Evolutionary conservation across 2,329 filamentous ascomycete genomes (phyloP).

Genomic region (Botrytis pseudocinerea): DNA sequence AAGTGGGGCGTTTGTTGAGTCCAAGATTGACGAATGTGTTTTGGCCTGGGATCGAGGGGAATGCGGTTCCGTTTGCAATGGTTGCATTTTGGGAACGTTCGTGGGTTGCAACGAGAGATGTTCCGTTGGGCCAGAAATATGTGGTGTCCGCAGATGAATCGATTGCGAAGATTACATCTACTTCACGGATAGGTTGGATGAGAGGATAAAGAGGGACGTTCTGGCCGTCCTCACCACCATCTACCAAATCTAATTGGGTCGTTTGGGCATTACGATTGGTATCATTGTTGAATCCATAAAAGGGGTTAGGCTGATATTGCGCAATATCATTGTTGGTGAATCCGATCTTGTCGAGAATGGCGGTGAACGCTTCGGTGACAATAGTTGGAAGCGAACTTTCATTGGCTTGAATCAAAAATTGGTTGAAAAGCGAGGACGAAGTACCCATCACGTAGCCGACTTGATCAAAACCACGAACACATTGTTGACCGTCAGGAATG

Average conservation of each 20-base stretch:
- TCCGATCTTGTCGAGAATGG: slow-evolving; percentile 58
- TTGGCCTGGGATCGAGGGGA: slow-evolving; percentile 69
- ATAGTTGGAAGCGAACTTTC: slow-evolving; percentile 48
- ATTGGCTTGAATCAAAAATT: slow-evolving; percentile 67
- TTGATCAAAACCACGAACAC: slow-evolving; percentile 80
- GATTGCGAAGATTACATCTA: slow-evolving; percentile 80
- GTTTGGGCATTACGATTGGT: slow-evolving; percentile 58
- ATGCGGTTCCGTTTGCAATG: slow-evolving; percentile 66
- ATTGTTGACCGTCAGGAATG: slow-evolving; percentile 57
- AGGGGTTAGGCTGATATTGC: slow-evolving; percentile 73
- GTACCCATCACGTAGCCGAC: slow-evolving; percentile 84
- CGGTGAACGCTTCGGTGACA: slow-evolving; percentile 52
- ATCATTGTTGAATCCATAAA: slow-evolving; percentile 62
- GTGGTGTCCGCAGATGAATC: slow-evolving; percentile 74
- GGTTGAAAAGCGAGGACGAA: slow-evolving; percentile 81
- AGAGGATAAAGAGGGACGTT: slow-evolving; percentile 79
- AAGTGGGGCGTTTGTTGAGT: slow-evolving; percentile 71
- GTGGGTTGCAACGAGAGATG: slow-evolving; percentile 72
- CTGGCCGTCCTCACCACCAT: slow-evolving; percentile 75
- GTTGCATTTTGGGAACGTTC: slow-evolving; percentile 58
- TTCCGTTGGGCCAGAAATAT: slow-evolving; percentile 74
- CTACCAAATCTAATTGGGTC: slow-evolving; percentile 66
- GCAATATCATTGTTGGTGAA: slow-evolving; percentile 70
- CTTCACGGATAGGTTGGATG: slow-evolving; percentile 67
- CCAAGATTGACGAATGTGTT: slow-evolving; percentile 79